Base-by-base conservation (phyloP, 1,284 basidiomycete genomes). In the Heliocybe sulcata region DNA sequence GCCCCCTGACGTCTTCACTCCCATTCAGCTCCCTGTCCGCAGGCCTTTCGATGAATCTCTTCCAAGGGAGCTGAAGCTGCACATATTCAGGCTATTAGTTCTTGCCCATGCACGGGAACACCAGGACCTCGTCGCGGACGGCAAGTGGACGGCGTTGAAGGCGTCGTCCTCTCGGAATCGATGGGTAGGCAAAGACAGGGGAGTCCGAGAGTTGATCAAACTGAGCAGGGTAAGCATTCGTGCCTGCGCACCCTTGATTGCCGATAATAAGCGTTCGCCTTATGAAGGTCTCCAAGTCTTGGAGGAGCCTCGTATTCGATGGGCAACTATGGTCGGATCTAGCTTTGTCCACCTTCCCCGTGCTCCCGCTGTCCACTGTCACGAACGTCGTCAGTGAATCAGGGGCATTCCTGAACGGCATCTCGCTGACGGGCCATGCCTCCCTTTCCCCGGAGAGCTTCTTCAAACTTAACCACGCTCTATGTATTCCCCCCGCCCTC, bases 321-420 rank as follows among this genome's bases (percentile, higher is more conserved):
- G 94, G 94, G 8, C 89, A 94, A 65, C 77, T 96, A 16, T 97
- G 94, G 94, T 66, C 74, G 26, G 61, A 77, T 51, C 69, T 92
- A 35, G 77, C 89, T 64, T 73, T 90, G 35, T 76, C 69, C 8
- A 70, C 80, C 2, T 86, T 87, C 67, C 78, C 83, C 16, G 70
- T 75, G 52, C 64, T 87, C n/a, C 76, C 81, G 3, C 63, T 73
- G 35, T 65, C 67, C 27, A 69, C 83, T 45, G 62, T 91, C 27
- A 58, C 74, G 33, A 77, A 76, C 35, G 69, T 87, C 27, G 72
- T 80, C 35, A 64, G 74, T 50, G 64, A 67, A 10, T 81, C 83
- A 2, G 85, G 87, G 1, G 73, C 85, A 1, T 95, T 92, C 69
- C 75, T 92, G 52, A 77, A 71, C 56, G 66, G 67, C 8, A 67